Conservation (phyloP, 257 asterid genomes). For the Cynanchum wilfordii region DNA sequence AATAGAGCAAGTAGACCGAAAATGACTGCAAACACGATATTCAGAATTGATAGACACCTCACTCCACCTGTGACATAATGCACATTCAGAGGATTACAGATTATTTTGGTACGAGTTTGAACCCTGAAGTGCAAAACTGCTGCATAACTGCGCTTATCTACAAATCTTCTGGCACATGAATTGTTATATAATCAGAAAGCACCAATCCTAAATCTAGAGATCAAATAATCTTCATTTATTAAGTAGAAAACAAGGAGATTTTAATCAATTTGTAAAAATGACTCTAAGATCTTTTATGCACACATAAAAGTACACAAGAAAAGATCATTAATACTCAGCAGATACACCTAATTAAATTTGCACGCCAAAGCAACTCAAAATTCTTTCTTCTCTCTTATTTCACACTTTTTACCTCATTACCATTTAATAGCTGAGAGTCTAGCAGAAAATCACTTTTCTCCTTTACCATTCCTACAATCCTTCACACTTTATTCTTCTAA, state of each 20-base stretch:
- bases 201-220: not conserved
- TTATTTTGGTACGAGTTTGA: not conserved
- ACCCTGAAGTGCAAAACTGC: not conserved
- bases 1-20: constrained; percentile 83
- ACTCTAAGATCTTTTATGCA: not conserved
- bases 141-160: not conserved
- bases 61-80: constrained; percentile 60
- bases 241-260: not conserved
- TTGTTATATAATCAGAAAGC: not conserved
- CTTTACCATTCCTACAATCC: not conserved
- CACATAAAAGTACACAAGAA: not conserved
- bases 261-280: not conserved
- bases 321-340: not conserved
- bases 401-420: not conserved
- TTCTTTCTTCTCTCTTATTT: not conserved
- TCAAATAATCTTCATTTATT: not conserved
- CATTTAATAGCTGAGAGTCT: not conserved
- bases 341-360: not conserved
- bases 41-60: constrained; percentile 82
- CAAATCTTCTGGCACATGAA: not conserved
- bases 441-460: not conserved
- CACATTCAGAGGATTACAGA: constrained; percentile 1
- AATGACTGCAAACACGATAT: constrained; percentile 54
- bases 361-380: not conserved
- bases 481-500: not conserved